These are phyloP conservation scores for Hypholoma fasciculare DNA, from an alignment of 768 basidiomycete genomes.

Conservation along the genomic window DNA sequence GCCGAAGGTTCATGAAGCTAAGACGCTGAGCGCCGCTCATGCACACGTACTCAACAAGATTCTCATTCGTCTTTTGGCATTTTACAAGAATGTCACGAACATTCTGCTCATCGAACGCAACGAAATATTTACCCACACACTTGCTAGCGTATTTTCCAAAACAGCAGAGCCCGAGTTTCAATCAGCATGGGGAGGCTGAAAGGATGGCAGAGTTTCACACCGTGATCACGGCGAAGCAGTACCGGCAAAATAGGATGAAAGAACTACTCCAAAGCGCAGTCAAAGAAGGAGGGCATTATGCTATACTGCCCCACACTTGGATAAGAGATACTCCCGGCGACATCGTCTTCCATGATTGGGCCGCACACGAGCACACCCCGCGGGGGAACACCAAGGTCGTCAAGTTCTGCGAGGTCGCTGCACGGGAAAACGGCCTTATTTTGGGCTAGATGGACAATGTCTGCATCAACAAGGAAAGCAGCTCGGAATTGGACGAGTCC, in stretches of 20 bases:
- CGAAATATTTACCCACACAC: background rate
- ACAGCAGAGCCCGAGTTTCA: background rate
- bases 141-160: background rate
- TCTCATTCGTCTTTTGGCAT: background rate
- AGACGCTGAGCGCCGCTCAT: no score
- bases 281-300: background rate
- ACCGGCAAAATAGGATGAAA: background rate
- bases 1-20: no score
- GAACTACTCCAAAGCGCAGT: background rate
- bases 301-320: slow-evolving; percentile 1
- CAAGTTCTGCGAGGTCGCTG: background rate
- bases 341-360: background rate
- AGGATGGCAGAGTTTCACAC: background rate
- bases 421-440: no score
- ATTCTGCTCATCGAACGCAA: background rate
- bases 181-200: background rate
- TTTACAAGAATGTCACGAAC: background rate
- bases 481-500: no score
- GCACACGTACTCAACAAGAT: background rate
- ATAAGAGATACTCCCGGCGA: background rate
- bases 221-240: background rate
- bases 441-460: no score
- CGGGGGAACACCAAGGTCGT: background rate
- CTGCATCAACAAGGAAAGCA: no score
- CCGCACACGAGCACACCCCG: background rate